Percentiles rank a stretch among this genome's conserved stretches.
Evolutionary conservation across 345 rosid species (phyloP).

Genomic region (Garcia nutans): DNA sequence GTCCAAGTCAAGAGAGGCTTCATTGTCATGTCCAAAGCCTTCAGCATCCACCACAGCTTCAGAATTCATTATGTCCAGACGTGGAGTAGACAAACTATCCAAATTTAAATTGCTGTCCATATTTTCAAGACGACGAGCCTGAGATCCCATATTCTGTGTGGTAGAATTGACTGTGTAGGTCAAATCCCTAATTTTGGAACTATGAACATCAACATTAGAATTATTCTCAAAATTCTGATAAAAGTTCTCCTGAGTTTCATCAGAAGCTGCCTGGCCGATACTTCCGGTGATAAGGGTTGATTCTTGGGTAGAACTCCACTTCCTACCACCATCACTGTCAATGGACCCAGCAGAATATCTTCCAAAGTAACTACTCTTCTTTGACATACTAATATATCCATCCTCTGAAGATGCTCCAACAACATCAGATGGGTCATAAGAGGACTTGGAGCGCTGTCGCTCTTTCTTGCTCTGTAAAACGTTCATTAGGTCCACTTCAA

Average conservation of each 20-base stretch:
- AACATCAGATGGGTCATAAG: slow-evolving; percentile 81
- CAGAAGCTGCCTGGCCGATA: slow-evolving; percentile 49
- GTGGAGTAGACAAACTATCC: slow-evolving; percentile 53
- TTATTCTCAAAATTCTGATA: slow-evolving; percentile 60
- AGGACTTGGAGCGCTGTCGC: slow-evolving; percentile 77
- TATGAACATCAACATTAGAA: slow-evolving; percentile 42
- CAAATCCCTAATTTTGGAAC: slow-evolving; percentile 54
- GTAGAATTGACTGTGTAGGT: slow-evolving; percentile 39
- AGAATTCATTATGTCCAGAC: slow-evolving; percentile 41
- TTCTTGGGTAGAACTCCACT: slow-evolving; percentile 85
- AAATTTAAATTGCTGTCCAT: slow-evolving; percentile 42
- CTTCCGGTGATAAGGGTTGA: slow-evolving; percentile 42
- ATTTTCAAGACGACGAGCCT: slow-evolving; percentile 44
- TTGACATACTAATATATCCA: slow-evolving; percentile 61
- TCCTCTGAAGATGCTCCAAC: slow-evolving; percentile 96
- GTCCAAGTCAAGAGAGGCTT: slow-evolving; percentile 44
- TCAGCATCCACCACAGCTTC: slow-evolving; percentile 41
- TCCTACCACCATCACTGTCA: slow-evolving; percentile 78
- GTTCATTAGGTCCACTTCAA: slow-evolving; percentile 96
- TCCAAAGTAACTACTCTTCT: slow-evolving; percentile 71
- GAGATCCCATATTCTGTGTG: slow-evolving; percentile 43
- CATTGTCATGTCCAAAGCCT: slow-evolving; percentile 39
- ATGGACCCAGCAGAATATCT: slow-evolving; percentile 77
- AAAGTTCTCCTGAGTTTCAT: slow-evolving; percentile 65
- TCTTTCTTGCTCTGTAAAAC: slow-evolving; percentile 94